Percentiles rank a stretch among this genome's conserved stretches.
phyloP scores from a whole-genome alignment of 1,139 yeast species.

The Saccharomycopsis phalli region DNA sequence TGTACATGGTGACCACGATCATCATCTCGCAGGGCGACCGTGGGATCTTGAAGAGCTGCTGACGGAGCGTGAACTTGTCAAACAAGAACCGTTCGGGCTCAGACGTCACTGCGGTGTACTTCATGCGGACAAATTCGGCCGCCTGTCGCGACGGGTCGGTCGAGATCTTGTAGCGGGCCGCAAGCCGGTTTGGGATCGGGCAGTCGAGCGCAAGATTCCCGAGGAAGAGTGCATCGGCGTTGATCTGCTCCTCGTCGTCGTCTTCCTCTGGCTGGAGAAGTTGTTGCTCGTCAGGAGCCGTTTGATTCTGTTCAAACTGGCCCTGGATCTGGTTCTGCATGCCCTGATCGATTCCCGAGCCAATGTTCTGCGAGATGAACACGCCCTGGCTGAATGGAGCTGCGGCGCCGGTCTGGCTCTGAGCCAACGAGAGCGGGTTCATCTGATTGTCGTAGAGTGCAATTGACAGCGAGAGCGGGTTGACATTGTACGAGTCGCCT shows the following conservation, averaged over 20 bases:
- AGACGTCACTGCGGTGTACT: constrained; percentile 76
- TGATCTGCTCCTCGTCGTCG: constrained; percentile 12
- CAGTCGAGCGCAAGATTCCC: constrained; percentile 65
- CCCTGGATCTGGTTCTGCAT: constrained; percentile 18
- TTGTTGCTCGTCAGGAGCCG: background rate
- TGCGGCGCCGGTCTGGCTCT: constrained; percentile 4
- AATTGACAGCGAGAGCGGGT: constrained; percentile 9
- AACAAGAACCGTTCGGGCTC: constrained; percentile 69
- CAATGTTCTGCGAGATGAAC: constrained; percentile 14
- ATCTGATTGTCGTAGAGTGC: constrained; percentile 15
- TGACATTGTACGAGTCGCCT: constrained; percentile 17
- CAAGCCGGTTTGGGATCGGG: constrained; percentile 49
- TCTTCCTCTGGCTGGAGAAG: constrained; percentile 3
- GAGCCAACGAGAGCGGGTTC: constrained; percentile 14
- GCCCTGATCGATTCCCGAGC: constrained; percentile 10
- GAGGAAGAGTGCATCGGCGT: constrained; percentile 17
- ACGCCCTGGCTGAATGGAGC: constrained; percentile 16
- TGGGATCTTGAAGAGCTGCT: constrained; percentile 53
- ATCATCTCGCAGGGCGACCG: constrained; percentile 76
- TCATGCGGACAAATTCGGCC: constrained; percentile 73
- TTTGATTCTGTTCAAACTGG: constrained; percentile 7
- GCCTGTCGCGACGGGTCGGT: constrained; percentile 41
- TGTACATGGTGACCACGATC: constrained; percentile 90
- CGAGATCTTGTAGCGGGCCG: constrained; percentile 36
- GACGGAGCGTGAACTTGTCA: constrained; percentile 75